Conservation (phyloP, 495 filamentous ascomycete genomes). For the Aspergillus ellipticus region DNA sequence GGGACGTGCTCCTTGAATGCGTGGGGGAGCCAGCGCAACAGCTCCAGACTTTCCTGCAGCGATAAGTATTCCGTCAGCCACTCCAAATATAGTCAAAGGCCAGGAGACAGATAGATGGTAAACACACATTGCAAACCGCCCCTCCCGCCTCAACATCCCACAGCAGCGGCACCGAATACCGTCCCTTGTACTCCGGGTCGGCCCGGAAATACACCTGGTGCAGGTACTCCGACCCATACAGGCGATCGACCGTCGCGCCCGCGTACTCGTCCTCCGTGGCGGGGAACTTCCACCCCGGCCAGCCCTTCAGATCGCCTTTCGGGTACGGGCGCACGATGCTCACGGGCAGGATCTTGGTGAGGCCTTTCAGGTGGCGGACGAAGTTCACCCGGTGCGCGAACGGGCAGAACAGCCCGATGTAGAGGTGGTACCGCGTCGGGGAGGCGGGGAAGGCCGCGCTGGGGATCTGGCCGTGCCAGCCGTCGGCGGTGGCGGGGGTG, state of each 20-base stretch:
- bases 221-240: slow-evolving; percentile 47
- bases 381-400: slow-evolving; percentile 62
- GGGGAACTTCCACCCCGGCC: slow-evolving; percentile 51
- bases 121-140: slow-evolving; percentile 46
- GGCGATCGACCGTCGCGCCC: slow-evolving; percentile 47
- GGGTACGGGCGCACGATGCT: slow-evolving; percentile 71
- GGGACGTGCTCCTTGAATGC: slow-evolving; percentile 45
- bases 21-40: slow-evolving; percentile 47
- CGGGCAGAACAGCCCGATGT: slow-evolving; percentile 59
- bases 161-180: slow-evolving; percentile 53
- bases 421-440: slow-evolving; percentile 72
- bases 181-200: slow-evolving; percentile 48
- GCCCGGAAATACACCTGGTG: slow-evolving; percentile 52
- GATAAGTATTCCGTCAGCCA: no score
- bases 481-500: slow-evolving; percentile 27
- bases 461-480: slow-evolving; percentile 43
- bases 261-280: slow-evolving; percentile 45
- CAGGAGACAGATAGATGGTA: no score
- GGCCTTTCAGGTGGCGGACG: slow-evolving; percentile 68
- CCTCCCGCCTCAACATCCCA: slow-evolving; percentile 50
- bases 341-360: slow-evolving; percentile 65
- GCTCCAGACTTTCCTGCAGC: slow-evolving; percentile 49
- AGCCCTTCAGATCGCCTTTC: slow-evolving; percentile 50
- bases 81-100: no score
- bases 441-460: slow-evolving; percentile 60